Evolutionary conservation across 352 stramenopile species (phyloP), one percentile per base, ranked within the genome.

Genomic region (Phytophthora nicotianae): DNA sequence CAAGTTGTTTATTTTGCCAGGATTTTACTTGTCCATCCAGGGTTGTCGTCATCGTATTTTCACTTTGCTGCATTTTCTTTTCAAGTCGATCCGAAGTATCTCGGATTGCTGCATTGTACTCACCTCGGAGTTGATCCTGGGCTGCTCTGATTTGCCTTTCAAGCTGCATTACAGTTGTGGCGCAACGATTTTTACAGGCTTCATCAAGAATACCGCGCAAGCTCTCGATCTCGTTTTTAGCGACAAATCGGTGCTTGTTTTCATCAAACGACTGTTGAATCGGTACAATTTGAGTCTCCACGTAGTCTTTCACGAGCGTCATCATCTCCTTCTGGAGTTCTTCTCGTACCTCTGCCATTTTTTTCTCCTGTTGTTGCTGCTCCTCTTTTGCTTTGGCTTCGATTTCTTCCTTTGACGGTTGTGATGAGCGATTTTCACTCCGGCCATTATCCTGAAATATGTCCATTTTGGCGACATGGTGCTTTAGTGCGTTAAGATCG

Each of bases 401-500:
- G 8, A 19, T 13, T 49, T 65, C 59, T 50, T 72, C 58, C 51
- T 65, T 75, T 6, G 60, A 53, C 21, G n/a, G 21, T 51, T 55
- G 21, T 11, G 29, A 23, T 4, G 33, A 52, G 11, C 52, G 45
- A 27, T 24, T 17, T 45, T 56, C 20, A 24, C 68, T 19, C 5
- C 48, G 42, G 9, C 50, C 42, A n/a, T 29, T 20, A 42, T 71
- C 55, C 11, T 70, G 66, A 57, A 68, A 70, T 17, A 70, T 70
- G 19, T 74, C 61, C 61, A 74, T 46, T 29, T 86, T 85, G 4
- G 60, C 56, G 5, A 90, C 58, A 27, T 85, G 80, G 17, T 65
- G 69, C 48, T 92, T 90, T 2, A 90, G 57, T 2, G 79, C 75
- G 14, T 69, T 71, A 0, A 90, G 29, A n/a, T 92, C 81, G 19